A percentile compares a stretch with the other conserved stretches of the same genome.
Evolutionary conservation across 345 rosid genomes (phyloP).

Genomic region (Theobroma cacao): DNA sequence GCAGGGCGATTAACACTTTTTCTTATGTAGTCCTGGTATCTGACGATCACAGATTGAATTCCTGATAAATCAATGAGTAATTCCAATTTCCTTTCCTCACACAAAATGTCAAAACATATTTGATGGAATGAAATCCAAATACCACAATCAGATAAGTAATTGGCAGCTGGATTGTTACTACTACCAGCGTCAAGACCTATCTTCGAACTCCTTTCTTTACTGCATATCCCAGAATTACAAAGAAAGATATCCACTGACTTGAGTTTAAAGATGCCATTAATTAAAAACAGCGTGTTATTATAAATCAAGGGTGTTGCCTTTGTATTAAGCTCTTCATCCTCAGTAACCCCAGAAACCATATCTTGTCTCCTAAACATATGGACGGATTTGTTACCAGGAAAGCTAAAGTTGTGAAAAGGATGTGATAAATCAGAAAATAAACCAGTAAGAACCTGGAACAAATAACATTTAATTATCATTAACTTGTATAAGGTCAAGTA

Average conservation of each 20-base stretch:
- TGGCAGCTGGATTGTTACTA: slow-evolving; percentile 25
- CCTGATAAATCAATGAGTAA: slow-evolving; percentile 39
- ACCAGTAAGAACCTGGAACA: slow-evolving; percentile 58
- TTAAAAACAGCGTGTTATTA: slow-evolving; percentile 29
- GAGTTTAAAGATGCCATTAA: slow-evolving; percentile 51
- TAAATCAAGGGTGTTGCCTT: slow-evolving; percentile 31
- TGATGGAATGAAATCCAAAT: slow-evolving; percentile 56
- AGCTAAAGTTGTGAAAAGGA: slow-evolving; percentile 36
- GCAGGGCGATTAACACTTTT: slow-evolving; percentile 42
- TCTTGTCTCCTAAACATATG: slow-evolving; percentile 39
- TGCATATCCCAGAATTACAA: slow-evolving; percentile 42
- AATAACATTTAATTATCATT: slow-evolving; percentile 25
- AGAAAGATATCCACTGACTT: slow-evolving; percentile 57
- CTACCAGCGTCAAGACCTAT: slow-evolving; percentile 35
- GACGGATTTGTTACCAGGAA: slow-evolving; percentile 31
- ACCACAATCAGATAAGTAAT: slow-evolving; percentile 41
- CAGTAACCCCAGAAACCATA: slow-evolving; percentile 34
- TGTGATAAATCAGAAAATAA: slow-evolving; percentile 42
- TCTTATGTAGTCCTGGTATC: slow-evolving; percentile 40
- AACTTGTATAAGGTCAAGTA: background rate
- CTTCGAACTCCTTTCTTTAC: slow-evolving; percentile 25
- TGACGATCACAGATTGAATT: slow-evolving; percentile 50
- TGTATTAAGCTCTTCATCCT: slow-evolving; percentile 26
- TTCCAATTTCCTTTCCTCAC: slow-evolving; percentile 51
- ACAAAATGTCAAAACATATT: slow-evolving; percentile 40